Conservation (phyloP, 495 filamentous ascomycete species). For the Podospora anserina region DNA sequence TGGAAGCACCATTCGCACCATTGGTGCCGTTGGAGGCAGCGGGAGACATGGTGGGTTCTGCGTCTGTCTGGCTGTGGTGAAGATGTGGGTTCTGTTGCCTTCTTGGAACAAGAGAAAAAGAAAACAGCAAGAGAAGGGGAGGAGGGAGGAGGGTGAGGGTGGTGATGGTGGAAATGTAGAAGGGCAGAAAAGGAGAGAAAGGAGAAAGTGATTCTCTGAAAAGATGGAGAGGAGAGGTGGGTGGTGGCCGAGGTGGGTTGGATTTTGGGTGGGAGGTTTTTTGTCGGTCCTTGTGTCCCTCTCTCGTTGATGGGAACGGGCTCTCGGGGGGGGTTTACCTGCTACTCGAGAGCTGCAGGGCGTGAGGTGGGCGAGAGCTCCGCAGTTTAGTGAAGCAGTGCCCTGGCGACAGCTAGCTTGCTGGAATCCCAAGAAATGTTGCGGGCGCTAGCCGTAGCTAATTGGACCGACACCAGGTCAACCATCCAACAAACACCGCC, state of each 20-base stretch:
- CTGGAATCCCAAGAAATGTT: slow-evolving; percentile 29
- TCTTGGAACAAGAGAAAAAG: slow-evolving; percentile 10
- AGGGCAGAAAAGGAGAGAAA: slow-evolving; percentile 14
- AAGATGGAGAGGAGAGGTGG: slow-evolving; percentile 10
- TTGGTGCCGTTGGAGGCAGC: slow-evolving; percentile 35
- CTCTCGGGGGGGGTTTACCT: slow-evolving; percentile 17
- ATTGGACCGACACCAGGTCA: slow-evolving; percentile 31
- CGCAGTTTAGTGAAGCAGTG: slow-evolving; percentile 23
- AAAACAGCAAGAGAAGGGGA: not conserved
- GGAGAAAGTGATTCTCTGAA: slow-evolving; percentile 8
- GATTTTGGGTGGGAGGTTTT: slow-evolving; percentile 29
- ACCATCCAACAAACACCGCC: slow-evolving; percentile 35
- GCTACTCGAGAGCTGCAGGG: slow-evolving; percentile 11
- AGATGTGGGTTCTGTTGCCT: not conserved
- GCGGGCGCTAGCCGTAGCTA: slow-evolving; percentile 28
- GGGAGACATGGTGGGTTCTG: slow-evolving; percentile 43
- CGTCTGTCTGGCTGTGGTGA: slow-evolving; percentile 7
- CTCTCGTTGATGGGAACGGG: not conserved
- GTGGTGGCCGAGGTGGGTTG: slow-evolving; percentile 15
- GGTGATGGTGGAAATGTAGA: slow-evolving; percentile 2
- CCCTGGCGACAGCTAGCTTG: slow-evolving; percentile 6
- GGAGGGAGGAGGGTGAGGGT: not conserved
- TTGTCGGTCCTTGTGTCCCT: slow-evolving; percentile 11
- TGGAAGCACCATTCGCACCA: slow-evolving; percentile 33
- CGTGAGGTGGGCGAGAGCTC: slow-evolving; percentile 13